Evolutionary conservation across 164 flowering plant genomes (phyloP).

Genomic region (Liquidambar formosana): DNA sequence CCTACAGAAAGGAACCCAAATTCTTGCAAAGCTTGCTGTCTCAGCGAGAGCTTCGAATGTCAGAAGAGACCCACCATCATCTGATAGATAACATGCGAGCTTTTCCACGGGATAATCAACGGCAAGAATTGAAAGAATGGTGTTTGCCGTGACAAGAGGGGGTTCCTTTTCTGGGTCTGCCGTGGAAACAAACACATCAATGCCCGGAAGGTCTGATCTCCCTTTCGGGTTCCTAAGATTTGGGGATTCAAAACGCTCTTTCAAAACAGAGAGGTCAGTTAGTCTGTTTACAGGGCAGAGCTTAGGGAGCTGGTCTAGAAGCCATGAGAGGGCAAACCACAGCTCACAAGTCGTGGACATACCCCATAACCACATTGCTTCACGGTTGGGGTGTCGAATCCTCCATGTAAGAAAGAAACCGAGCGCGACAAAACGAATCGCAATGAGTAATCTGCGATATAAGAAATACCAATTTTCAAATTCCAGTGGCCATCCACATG

Average conservation of each 20-base stretch:
- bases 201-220: conserved; percentile 83
- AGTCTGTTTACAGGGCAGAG: conserved; percentile 82
- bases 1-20: conserved; percentile 90
- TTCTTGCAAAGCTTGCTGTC: conserved; percentile 80
- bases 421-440: conserved; percentile 66
- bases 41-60: conserved; percentile 93
- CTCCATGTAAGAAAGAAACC: conserved; percentile 81
- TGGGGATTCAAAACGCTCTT: conserved; percentile 72
- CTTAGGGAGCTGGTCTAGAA: conserved; percentile 92
- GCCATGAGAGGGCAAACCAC: conserved; percentile 94
- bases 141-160: conserved; percentile 92
- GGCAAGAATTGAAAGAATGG: conserved; percentile 83
- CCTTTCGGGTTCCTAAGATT: conserved; percentile 77
- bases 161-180: conserved; percentile 95
- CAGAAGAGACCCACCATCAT: conserved; percentile 85
- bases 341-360: conserved; percentile 77
- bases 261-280: conserved; percentile 70
- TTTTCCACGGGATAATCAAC: conserved; percentile 92
- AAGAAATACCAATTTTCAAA: background rate
- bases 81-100: conserved; percentile 79
- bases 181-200: conserved; percentile 88
- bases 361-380: conserved; percentile 93
- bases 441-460: conserved; percentile 71
- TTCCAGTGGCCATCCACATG: background rate
- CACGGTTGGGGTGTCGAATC: conserved; percentile 71